Conservation (phyloP, 352 stramenopile genomes). For the Peronospora tabacina region DNA sequence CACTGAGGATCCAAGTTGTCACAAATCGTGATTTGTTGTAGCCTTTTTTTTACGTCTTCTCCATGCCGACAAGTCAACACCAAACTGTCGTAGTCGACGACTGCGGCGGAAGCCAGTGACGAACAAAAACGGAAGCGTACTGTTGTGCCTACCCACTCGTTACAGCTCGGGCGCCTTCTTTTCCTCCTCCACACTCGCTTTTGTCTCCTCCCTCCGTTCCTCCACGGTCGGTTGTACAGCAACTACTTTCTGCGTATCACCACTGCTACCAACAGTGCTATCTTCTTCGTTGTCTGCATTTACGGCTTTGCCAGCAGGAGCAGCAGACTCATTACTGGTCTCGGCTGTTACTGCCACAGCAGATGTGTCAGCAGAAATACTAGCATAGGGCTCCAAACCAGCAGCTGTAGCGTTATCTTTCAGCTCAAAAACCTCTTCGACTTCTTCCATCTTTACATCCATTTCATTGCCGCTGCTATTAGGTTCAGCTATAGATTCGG, state of each 20-base stretch:
- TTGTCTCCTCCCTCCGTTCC: conserved; percentile 3
- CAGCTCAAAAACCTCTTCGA: conserved; percentile 5
- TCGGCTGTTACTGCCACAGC: neutral
- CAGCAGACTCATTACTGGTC: neutral
- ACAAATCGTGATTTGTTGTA: neutral
- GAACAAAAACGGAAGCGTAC: conserved; percentile 15
- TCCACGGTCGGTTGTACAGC: conserved; percentile 1
- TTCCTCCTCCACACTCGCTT: conserved; percentile 14
- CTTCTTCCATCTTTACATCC: conserved; percentile 20
- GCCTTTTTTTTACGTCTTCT: neutral
- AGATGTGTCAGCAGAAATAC: neutral
- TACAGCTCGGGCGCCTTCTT: conserved; percentile 11
- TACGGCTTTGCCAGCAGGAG: neutral
- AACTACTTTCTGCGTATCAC: conserved; percentile 3
- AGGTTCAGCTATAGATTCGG: conserved; percentile 11
- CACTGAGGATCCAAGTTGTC: neutral
- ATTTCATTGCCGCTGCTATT: conserved; percentile 8
- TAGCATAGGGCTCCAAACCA: conserved; percentile 1
- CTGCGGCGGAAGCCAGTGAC: neutral
- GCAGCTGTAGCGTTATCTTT: neutral
- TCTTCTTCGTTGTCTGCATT: neutral
- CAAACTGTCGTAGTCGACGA: neutral
- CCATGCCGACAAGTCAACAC: neutral
- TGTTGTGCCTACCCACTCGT: conserved; percentile 10
- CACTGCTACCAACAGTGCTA: conserved; percentile 1